phyloP scores from a whole-genome alignment of 768 basidiomycete genomes.

The Agaricus blazei region DNA sequence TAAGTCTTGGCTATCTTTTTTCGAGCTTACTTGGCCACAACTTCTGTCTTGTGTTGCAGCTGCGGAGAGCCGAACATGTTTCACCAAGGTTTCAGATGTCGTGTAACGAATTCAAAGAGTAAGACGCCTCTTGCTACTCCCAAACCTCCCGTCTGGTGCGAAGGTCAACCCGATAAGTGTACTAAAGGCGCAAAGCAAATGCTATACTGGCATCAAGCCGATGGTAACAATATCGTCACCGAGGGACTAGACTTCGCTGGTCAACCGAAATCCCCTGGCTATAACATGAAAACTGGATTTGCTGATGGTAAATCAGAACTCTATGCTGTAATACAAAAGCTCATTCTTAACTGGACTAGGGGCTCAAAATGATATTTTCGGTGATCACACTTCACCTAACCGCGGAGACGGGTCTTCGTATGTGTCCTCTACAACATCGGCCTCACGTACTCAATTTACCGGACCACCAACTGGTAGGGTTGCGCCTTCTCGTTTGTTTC shows the following conservation, averaged over 20 bases:
- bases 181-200: constrained; percentile 49
- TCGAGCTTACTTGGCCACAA: neutral
- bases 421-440: neutral
- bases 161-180: constrained; percentile 37
- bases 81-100: constrained; percentile 40
- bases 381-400: neutral
- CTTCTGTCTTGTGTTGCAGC: constrained; percentile 16
- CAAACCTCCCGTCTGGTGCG: constrained; percentile 49
- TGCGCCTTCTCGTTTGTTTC: no score
- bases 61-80: constrained; percentile 55
- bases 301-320: constrained; percentile 30
- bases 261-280: constrained; percentile 38
- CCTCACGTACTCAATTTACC: neutral
- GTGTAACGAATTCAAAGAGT: constrained; percentile 38
- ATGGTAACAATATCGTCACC: constrained; percentile 44
- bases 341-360: neutral
- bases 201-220: constrained; percentile 47
- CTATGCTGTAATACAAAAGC: neutral
- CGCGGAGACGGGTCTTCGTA: no score
- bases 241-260: constrained; percentile 34
- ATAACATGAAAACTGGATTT: constrained; percentile 46
- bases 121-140: constrained; percentile 33
- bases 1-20: constrained; percentile 13
- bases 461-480: no score
- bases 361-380: constrained; percentile 10